phyloP scores from a whole-genome alignment of 139 green algal genomes.

The Chlorella sorokiniana region DNA sequence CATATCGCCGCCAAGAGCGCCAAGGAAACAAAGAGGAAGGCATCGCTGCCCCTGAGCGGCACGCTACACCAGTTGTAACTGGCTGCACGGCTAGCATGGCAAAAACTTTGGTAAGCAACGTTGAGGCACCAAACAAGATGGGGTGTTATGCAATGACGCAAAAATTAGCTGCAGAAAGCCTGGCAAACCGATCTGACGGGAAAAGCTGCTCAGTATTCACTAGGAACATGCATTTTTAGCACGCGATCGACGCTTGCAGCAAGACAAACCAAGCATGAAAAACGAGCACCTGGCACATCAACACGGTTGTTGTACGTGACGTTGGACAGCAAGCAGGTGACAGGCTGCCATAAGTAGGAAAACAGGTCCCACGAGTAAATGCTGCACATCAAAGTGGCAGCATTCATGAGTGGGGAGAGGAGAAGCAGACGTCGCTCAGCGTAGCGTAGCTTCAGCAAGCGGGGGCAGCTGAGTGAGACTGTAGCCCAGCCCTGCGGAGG shows the following conservation, averaged over 20 bases:
- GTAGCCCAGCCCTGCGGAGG: background rate
- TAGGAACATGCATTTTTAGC: background rate
- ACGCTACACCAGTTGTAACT: constrained; percentile 43
- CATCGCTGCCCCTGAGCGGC: constrained; percentile 36
- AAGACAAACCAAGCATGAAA: background rate
- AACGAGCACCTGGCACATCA: constrained; percentile 15
- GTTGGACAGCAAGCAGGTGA: constrained; percentile 42
- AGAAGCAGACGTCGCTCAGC: background rate
- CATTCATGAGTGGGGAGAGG: background rate
- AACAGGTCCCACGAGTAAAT: constrained; percentile 32
- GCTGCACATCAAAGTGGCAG: background rate
- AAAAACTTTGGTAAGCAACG: background rate
- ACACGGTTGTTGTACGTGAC: constrained; percentile 31
- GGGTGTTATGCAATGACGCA: background rate
- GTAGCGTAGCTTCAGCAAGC: background rate
- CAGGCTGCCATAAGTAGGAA: constrained; percentile 30
- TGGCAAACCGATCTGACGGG: too few relatives aligned
- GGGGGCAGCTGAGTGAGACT: too few relatives aligned
- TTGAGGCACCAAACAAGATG: background rate
- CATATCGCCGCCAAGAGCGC: constrained; percentile 42
- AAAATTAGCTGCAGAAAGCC: background rate
- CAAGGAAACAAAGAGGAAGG: constrained; percentile 55
- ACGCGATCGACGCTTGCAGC: background rate
- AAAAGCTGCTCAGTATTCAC: background rate
- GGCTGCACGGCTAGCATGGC: constrained; percentile 1